These are phyloP conservation scores for Erythrobasidium yunnanense DNA, from an alignment of 768 basidiomycete genomes.

Conservation along the genomic window DNA sequence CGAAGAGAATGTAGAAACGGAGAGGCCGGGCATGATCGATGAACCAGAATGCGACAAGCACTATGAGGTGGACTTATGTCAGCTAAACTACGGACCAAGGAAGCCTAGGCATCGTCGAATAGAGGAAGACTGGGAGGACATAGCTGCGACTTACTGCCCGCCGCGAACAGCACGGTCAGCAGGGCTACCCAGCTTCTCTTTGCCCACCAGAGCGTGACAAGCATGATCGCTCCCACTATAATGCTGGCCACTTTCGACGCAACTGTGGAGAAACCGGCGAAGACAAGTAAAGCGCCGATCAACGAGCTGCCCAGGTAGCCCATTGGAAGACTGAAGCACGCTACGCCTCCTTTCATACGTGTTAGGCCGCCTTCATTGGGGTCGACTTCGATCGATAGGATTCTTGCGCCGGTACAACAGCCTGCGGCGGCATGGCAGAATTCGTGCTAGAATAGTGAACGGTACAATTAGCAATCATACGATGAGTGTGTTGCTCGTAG, in stretches of 20 bases:
- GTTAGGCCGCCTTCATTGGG: slow-evolving; percentile 21
- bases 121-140: slow-evolving; percentile 56
- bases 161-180: slow-evolving; percentile 46
- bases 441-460: background rate
- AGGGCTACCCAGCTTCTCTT: slow-evolving; percentile 50
- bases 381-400: slow-evolving; percentile 14
- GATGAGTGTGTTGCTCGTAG: background rate
- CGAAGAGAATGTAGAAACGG: slow-evolving; percentile 54
- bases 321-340: slow-evolving; percentile 6
- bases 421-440: slow-evolving; percentile 23
- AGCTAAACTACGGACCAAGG: no score
- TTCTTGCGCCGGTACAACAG: slow-evolving; percentile 18
- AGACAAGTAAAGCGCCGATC: slow-evolving; percentile 75
- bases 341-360: slow-evolving; percentile 15
- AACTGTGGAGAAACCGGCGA: slow-evolving; percentile 77
- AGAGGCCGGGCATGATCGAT: slow-evolving; percentile 62
- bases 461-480: background rate
- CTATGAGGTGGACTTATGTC: no score
- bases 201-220: slow-evolving; percentile 66
- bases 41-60: slow-evolving; percentile 48
- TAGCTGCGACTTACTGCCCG: slow-evolving; percentile 42
- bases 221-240: slow-evolving; percentile 69
- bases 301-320: slow-evolving; percentile 53
- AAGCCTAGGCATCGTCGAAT: slow-evolving; percentile 51
- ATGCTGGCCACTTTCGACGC: slow-evolving; percentile 75